Base-by-base conservation (phyloP, 2,329 filamentous ascomycete species). In the Calonectria fujianensis region DNA sequence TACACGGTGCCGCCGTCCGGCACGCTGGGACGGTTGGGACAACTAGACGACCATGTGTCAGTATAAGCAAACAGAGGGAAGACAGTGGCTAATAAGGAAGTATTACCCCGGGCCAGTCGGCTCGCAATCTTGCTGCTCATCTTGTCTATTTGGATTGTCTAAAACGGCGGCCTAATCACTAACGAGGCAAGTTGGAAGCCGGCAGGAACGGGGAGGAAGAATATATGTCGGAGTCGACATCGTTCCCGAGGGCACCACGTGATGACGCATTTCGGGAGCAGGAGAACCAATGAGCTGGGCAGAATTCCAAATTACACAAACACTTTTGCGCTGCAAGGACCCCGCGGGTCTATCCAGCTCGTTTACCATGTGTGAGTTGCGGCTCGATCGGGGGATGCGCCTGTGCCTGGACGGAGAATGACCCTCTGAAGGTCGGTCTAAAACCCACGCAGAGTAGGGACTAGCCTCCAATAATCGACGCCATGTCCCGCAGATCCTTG, bases 111-210 rank as follows among this genome's bases (percentile, higher is more conserved):
- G 39, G 20, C 61, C 61, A 65, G 41, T 50, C 41, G 45, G 20
- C 13, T 45, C 20, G 41, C 61, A 65, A 65, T 65, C 29, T 65
- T 65, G 39, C 61, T 41, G 35, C 61, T 65, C 61, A 65, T 65
- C 14, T 45, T 65, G 24, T 24, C 20, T n/a, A 13, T 41, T 14
- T 65, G 4, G 6, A 35, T 16, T 65, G 24, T 50, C 18, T 35
- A 1, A 65, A 50, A 50, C n/a, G 41, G 27, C 61, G 32, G 13
- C 39, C 37, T 39, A 10, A 41, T 37, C 35, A 41, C 37, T 20
- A 24, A 41, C 35, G 18, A 63, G 35, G 18, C 57, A 63, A 41
- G 57, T 16, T 29, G 37, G 31, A 16, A 63, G 57, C 18, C 35
- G 24, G 37, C 35, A 39, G 20, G 32, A 29, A 41, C 57, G 57